Base-by-base conservation (phyloP, 305 asterid genomes). In the Fraxinus greggii region DNA sequence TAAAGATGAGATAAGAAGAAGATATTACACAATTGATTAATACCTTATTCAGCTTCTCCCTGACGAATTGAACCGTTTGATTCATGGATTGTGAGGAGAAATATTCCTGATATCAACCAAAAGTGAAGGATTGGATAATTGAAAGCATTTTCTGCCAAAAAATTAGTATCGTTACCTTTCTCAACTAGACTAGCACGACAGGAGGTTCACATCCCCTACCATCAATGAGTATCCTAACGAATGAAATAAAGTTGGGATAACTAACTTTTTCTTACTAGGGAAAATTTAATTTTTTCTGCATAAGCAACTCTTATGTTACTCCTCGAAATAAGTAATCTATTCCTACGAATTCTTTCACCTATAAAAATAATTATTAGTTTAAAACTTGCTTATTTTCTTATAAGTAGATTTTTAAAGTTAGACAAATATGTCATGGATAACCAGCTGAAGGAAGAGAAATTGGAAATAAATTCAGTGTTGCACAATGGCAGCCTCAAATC, bases 1-100 rank as follows among this genome's bases (percentile, higher is more conserved):
- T 65, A 80, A 67, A 72, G 48, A 32, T 19, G 31, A 24, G 59
- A 76, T 42, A 45, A 40, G 56, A 51, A 31, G 28, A 72, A 74
- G 54, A 21, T 17, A 33, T 33, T n/a, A 9, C 15, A 63, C 33
- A 74, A 29, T 33, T 70, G 65, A 78, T 81, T 72, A 80, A 32
- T 79, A 91, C 95, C 98, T 91, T 88, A 73, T 92, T 88, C 70
- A 93, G 89, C 85, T 92, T 95, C 85, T 91, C 95, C 82, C 98
- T 88, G 84, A 95, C 98, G 80, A 90, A 81, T 45, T 88, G 86
- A 81, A 92, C 98, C 1, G 98, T 95, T 86, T 83, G 90, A 80
- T 95, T 95, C 99, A 93, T 95, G 67, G 99, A 95, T 70, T 90
- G 84, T 6, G 91, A 88, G 1, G 94, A 89, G 79, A 93, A 95